Evolutionary conservation across 495 filamentous ascomycete genomes (phyloP).

Genomic region (Trichodelitschia bisporula): DNA sequence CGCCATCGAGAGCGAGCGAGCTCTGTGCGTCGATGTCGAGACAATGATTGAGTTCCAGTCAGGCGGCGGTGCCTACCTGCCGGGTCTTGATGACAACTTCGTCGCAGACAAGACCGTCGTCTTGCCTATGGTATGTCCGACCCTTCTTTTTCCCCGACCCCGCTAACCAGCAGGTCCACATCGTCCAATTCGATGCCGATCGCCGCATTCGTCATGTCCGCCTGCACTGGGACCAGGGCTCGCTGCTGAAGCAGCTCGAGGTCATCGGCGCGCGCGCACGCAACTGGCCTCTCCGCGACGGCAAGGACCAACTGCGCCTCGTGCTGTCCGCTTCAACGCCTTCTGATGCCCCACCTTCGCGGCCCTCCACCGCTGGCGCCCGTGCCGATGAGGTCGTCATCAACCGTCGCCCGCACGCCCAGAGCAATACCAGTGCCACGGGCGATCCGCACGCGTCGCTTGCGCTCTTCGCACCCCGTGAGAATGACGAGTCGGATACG

Average conservation of each 20-base stretch:
- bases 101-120: slow-evolving; percentile 57
- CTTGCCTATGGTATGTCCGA: slow-evolving; percentile 60
- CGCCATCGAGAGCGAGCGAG: slow-evolving; percentile 41
- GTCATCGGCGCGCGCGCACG: slow-evolving; percentile 72
- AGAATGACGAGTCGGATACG: slow-evolving; percentile 16
- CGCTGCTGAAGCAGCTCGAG: slow-evolving; percentile 76
- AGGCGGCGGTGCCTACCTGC: slow-evolving; percentile 71
- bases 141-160: slow-evolving; percentile 12
- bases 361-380: slow-evolving; percentile 5
- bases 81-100: slow-evolving; percentile 83
- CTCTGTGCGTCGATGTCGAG: slow-evolving; percentile 53
- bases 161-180: slow-evolving; percentile 39
- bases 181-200: slow-evolving; percentile 57
- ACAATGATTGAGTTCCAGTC: slow-evolving; percentile 59
- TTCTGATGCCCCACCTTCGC: slow-evolving; percentile 3
- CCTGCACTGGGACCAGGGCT: slow-evolving; percentile 85
- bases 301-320: slow-evolving; percentile 56
- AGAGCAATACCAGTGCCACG: slow-evolving; percentile 24
- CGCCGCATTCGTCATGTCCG: slow-evolving; percentile 65
- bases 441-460: slow-evolving; percentile 55
- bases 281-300: slow-evolving; percentile 86
- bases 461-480: slow-evolving; percentile 38
- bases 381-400: slow-evolving; percentile 8
- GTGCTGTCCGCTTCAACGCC: slow-evolving; percentile 23
- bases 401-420: neutral